These are phyloP conservation scores for Backusella australiensis DNA, from an alignment of 192 early-diverging fungal genomes.

Conservation along the genomic window DNA sequence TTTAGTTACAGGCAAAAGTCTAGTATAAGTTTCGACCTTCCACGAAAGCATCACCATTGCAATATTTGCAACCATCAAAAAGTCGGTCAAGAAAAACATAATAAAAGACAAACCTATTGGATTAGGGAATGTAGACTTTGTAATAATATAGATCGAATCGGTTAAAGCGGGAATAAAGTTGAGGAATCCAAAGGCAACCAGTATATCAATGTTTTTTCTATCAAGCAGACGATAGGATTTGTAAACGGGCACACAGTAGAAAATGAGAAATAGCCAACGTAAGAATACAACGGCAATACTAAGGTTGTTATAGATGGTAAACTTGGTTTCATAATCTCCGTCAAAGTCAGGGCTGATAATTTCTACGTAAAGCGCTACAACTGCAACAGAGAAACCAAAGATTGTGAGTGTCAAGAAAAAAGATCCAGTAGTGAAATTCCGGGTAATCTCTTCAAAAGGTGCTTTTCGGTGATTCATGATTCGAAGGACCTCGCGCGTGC, in stretches of 20 bases:
- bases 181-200: not conserved
- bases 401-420: not conserved
- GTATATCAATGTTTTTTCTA: not conserved
- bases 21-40: not conserved
- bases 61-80: not conserved
- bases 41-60: not conserved
- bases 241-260: not conserved
- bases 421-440: not conserved
- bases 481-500: not conserved
- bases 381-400: not conserved
- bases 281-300: not conserved
- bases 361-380: not conserved
- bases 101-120: not conserved
- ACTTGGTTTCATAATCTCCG: not conserved
- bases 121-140: not conserved
- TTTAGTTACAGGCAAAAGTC: not conserved
- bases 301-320: not conserved
- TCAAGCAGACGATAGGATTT: not conserved
- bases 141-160: not conserved
- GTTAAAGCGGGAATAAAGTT: not conserved
- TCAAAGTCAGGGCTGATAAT: not conserved
- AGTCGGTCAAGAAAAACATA: not conserved
- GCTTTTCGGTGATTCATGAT: not conserved
- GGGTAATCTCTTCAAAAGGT: not conserved
- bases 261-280: not conserved